These are phyloP conservation scores for Umbelopsis sp. DNA, from an alignment of 371 early-diverging fungal species.

Conservation along the genomic window DNA sequence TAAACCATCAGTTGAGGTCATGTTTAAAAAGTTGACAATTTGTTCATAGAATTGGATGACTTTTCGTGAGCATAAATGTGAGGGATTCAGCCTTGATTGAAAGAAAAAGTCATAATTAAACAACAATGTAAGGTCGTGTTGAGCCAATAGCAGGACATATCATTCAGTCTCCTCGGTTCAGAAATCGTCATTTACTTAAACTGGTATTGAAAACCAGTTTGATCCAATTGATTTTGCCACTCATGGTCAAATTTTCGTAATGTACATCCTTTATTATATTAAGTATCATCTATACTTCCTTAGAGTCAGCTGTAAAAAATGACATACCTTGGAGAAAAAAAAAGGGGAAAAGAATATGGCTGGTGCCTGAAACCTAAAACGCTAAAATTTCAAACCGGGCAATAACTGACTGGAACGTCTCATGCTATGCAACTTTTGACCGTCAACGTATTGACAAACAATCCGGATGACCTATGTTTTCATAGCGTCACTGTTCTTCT, in stretches of 20 bases:
- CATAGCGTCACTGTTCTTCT: too few relatives aligned
- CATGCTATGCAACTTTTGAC: not conserved
- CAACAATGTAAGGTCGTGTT: too few relatives aligned
- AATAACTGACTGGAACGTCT: not conserved
- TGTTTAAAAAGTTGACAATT: not conserved
- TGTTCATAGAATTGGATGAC: not conserved
- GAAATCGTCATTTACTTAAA: too few relatives aligned
- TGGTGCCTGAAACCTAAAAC: constrained; percentile 14
- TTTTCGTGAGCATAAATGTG: not conserved
- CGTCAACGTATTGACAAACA: not conserved
- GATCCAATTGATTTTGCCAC: too few relatives aligned
- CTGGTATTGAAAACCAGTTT: too few relatives aligned
- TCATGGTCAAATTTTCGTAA: too few relatives aligned
- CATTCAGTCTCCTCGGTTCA: too few relatives aligned
- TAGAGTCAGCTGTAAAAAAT: not conserved
- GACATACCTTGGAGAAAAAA: not conserved
- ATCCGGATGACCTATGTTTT: not conserved
- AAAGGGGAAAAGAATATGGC: not conserved
- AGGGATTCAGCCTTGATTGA: too few relatives aligned
- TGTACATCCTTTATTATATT: not conserved
- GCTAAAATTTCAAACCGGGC: constrained; percentile 8
- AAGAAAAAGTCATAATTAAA: too few relatives aligned
- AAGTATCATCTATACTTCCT: not conserved
- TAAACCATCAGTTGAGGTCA: not conserved
- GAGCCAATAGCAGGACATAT: too few relatives aligned